phyloP scores from a whole-genome alignment of 345 rosid species.

The Lepidium aucheri region DNA sequence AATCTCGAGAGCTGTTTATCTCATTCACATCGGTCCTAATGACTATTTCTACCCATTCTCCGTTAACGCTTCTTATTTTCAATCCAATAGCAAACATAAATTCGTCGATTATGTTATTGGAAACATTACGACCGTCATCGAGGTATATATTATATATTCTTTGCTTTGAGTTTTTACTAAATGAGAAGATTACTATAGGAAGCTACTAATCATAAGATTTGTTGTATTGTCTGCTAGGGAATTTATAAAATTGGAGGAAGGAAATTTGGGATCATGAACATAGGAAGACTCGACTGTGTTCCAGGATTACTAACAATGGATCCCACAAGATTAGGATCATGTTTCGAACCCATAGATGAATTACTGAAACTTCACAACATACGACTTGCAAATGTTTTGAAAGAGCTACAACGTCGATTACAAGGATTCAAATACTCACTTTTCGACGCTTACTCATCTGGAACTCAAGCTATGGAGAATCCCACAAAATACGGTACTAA shows the following conservation, averaged over 20 bases:
- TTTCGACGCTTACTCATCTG: slow-evolving; percentile 32
- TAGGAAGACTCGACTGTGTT: slow-evolving; percentile 55
- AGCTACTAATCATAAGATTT: background rate
- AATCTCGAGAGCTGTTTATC: slow-evolving; percentile 35
- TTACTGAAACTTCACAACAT: slow-evolving; percentile 45
- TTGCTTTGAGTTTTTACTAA: background rate
- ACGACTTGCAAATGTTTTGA: slow-evolving; percentile 34
- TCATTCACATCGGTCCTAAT: slow-evolving; percentile 35
- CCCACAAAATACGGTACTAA: slow-evolving; percentile 50
- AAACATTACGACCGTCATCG: slow-evolving; percentile 28
- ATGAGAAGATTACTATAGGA: background rate
- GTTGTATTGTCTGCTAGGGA: slow-evolving; percentile 30
- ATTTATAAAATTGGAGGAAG: slow-evolving; percentile 58
- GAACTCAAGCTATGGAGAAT: slow-evolving; percentile 36
- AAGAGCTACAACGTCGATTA: slow-evolving; percentile 30
- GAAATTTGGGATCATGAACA: slow-evolving; percentile 54
- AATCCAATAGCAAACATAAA: slow-evolving; percentile 24
- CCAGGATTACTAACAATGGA: slow-evolving; percentile 40
- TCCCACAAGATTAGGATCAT: slow-evolving; percentile 33
- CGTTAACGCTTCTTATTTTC: slow-evolving; percentile 14
- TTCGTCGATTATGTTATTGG: slow-evolving; percentile 33
- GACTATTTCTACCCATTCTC: slow-evolving; percentile 25
- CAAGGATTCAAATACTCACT: slow-evolving; percentile 50
- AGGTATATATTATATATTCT: slow-evolving; percentile 19
- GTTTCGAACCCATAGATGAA: slow-evolving; percentile 33